phyloP scores from a whole-genome alignment of 2,329 filamentous ascomycete genomes.

The Calonectria honghensis region DNA sequence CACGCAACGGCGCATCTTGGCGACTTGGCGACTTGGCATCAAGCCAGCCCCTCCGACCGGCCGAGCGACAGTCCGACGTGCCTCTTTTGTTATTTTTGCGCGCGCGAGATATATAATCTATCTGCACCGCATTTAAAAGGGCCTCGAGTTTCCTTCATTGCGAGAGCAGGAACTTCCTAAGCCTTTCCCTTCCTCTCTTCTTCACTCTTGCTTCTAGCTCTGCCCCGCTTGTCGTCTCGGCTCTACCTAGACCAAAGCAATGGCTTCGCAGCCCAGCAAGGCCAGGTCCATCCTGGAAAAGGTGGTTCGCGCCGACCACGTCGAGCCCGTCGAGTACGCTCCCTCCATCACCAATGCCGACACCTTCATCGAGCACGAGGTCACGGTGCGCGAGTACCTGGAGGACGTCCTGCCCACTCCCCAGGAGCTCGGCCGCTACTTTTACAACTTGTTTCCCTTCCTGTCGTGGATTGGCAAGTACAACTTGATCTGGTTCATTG shows the following conservation, averaged over 20 bases:
- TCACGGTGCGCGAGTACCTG: conserved; percentile 65
- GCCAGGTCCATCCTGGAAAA: conserved; percentile 56
- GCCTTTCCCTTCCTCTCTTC: conserved; percentile 29
- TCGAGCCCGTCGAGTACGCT: conserved; percentile 57
- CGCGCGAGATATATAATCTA: conserved; percentile 7
- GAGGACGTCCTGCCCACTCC: conserved; percentile 60
- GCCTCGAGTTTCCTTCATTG: neutral
- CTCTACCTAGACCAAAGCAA: conserved; percentile 15
- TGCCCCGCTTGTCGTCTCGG: neutral
- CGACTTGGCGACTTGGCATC: conserved; percentile 40
- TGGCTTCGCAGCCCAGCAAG: conserved; percentile 52
- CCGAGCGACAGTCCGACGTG: conserved; percentile 55
- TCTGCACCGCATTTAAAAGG: conserved; percentile 9
- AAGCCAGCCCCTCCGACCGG: conserved; percentile 48
- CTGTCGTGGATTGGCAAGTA: conserved; percentile 70
- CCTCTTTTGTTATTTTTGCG: conserved; percentile 3
- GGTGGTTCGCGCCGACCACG: conserved; percentile 58
- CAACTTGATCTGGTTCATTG: conserved; percentile 68
- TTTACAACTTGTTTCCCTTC: conserved; percentile 69
- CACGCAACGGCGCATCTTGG: conserved; percentile 27
- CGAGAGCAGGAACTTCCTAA: neutral
- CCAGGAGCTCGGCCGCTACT: conserved; percentile 58
- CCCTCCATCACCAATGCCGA: conserved; percentile 62
- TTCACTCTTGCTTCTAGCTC: conserved; percentile 38
- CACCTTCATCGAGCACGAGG: conserved; percentile 63